Evolutionary conservation across 371 early-diverging fungal genomes (phyloP).

Genomic region (Haplosporangium sp.): DNA sequence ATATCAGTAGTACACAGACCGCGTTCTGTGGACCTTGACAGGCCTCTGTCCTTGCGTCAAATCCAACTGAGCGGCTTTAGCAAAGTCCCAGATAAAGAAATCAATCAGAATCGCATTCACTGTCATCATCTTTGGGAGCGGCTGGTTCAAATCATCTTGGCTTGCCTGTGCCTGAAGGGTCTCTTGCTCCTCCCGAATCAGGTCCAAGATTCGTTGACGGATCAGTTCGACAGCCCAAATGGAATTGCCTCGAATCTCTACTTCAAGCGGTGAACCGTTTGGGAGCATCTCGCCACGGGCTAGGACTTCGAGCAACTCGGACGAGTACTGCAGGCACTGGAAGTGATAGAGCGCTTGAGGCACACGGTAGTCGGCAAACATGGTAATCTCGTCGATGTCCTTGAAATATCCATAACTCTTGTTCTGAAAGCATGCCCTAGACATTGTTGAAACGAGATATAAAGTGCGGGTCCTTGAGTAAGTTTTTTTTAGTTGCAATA

Average conservation of each 20-base stretch:
- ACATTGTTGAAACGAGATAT: not conserved
- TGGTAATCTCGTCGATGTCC: constrained; percentile 88
- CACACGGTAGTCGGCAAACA: constrained; percentile 93
- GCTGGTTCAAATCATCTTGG: constrained; percentile 4
- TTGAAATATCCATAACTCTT: constrained; percentile 68
- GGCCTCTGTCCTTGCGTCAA: constrained; percentile 61
- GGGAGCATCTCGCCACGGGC: constrained; percentile 61
- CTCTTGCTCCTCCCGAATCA: constrained; percentile 37
- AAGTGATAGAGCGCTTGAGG: constrained; percentile 79
- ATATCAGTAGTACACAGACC: constrained; percentile 76
- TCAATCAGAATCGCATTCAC: constrained; percentile 88
- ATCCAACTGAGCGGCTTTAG: constrained; percentile 70
- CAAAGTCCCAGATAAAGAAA: constrained; percentile 91
- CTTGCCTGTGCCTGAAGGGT: constrained; percentile 1
- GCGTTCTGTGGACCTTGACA: constrained; percentile 84
- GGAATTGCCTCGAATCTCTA: constrained; percentile 89
- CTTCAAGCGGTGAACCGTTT: constrained; percentile 73
- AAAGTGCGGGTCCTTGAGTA: not conserved
- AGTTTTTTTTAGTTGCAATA: too few relatives aligned
- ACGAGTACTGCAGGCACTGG: constrained; percentile 77
- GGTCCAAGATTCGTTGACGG: constrained; percentile 60
- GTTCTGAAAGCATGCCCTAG: constrained; percentile 89
- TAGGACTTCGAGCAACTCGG: constrained; percentile 62
- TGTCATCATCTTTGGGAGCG: constrained; percentile 22
- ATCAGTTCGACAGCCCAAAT: constrained; percentile 88